phyloP scores from a whole-genome alignment of 164 flowering plant species.

The Umbellularia californica region DNA sequence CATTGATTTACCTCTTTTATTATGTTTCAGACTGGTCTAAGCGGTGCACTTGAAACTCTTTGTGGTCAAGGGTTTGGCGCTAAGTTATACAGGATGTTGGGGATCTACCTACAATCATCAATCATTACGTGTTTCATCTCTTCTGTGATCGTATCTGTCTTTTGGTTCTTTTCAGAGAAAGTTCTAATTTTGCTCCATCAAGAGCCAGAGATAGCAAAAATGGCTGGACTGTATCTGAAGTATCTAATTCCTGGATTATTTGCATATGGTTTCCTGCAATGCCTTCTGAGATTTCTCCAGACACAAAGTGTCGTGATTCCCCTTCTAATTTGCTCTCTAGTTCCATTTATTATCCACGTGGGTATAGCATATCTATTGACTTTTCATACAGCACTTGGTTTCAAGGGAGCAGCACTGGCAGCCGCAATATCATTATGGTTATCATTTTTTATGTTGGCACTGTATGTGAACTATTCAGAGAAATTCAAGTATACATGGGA shows the following conservation, averaged over 20 bases:
- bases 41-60: constrained; percentile 89
- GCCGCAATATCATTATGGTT: constrained; percentile 73
- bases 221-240: constrained; percentile 52
- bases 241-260: constrained; percentile 64
- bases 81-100: constrained; percentile 51
- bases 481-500: constrained; percentile 61
- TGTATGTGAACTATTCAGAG: constrained; percentile 43
- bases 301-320: constrained; percentile 66
- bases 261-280: constrained; percentile 66
- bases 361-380: constrained; percentile 58
- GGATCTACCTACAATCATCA: constrained; percentile 76
- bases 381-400: constrained; percentile 44
- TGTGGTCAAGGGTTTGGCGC: constrained; percentile 95
- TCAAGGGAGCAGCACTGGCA: constrained; percentile 67
- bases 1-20: neutral
- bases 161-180: constrained; percentile 71
- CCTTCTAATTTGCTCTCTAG: constrained; percentile 48
- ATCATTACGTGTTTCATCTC: constrained; percentile 53
- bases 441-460: constrained; percentile 45
- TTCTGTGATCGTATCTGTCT: constrained; percentile 41
- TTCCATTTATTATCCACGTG: constrained; percentile 49
- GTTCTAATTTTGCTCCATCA: constrained; percentile 60
- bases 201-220: constrained; percentile 46
- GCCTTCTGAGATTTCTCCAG: constrained; percentile 76
- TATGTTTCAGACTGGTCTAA: constrained; percentile 53